A percentile compares a stretch with the other conserved stretches of the same genome.
phyloP scores from a whole-genome alignment of 768 basidiomycete genomes.

The Collybiopsis confluens region DNA sequence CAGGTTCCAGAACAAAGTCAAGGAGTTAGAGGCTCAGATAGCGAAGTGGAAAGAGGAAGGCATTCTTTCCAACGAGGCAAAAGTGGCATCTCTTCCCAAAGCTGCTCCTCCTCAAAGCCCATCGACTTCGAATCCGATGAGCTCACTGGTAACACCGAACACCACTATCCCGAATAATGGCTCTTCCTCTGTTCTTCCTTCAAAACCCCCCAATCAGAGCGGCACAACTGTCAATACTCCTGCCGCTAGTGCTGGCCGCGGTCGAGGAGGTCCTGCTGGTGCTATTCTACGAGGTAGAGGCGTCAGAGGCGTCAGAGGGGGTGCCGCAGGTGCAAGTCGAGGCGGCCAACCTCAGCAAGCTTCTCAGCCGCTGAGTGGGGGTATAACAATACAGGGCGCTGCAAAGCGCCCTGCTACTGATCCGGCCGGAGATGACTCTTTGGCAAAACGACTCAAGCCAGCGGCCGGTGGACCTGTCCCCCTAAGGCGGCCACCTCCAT shows the following conservation, averaged over 20 bases:
- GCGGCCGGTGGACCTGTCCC: conserved; percentile 4
- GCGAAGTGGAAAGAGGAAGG: conserved; percentile 52
- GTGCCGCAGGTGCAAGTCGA: conserved; percentile 31
- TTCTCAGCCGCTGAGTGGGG: conserved; percentile 7
- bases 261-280: conserved; percentile 20
- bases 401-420: conserved; percentile 8
- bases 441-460: conserved; percentile 12
- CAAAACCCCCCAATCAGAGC: conserved; percentile 22
- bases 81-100: conserved; percentile 20
- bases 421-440: conserved; percentile 1
- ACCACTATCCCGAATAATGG: conserved; percentile 12
- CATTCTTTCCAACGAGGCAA: conserved; percentile 32
- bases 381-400: conserved; percentile 9
- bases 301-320: conserved; percentile 20
- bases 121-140: conserved; percentile 15
- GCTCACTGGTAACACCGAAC: conserved; percentile 19
- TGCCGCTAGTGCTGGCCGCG: conserved; percentile 17
- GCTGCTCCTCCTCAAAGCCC: conserved; percentile 25
- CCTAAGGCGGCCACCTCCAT: conserved; percentile 9
- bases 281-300: conserved; percentile 33
- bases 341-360: conserved; percentile 16
- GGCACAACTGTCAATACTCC: conserved; percentile 19
- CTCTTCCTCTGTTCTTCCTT: conserved; percentile 19
- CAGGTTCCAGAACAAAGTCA: conserved; percentile 54
- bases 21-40: conserved; percentile 65